A percentile compares a stretch with the other conserved stretches of the same genome.
Evolutionary conservation across 768 basidiomycete species (phyloP).

Genomic region (Tylopilus balloui): DNA sequence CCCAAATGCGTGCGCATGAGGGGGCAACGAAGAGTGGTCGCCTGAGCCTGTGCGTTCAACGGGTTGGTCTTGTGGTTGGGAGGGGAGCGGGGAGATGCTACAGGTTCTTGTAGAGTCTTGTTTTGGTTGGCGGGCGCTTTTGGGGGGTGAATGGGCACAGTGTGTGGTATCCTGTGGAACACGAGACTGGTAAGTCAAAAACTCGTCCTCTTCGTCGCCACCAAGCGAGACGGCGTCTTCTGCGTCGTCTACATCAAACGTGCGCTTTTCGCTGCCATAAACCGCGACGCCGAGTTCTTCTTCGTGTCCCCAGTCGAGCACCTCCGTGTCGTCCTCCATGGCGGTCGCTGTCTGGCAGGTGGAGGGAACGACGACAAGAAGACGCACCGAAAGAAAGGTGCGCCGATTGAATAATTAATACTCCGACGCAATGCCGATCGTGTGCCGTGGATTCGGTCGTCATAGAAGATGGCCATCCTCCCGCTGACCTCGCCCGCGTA

Average conservation of each 20-base stretch:
- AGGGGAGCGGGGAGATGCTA: conserved; percentile 2
- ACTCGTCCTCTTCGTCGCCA: conserved; percentile 65
- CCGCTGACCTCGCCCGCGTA: conserved; percentile 29
- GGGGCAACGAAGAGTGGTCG: conserved; percentile 23
- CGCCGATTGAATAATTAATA: conserved; percentile 15
- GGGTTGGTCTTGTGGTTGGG: conserved; percentile 9
- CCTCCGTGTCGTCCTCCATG: conserved; percentile 67
- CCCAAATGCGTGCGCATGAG: conserved; percentile 28
- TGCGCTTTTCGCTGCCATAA: conserved; percentile 37
- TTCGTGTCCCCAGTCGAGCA: conserved; percentile 66
- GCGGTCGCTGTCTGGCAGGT: conserved; percentile 15
- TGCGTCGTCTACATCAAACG: conserved; percentile 37
- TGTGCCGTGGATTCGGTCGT: conserved; percentile 15
- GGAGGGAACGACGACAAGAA: conserved; percentile 14
- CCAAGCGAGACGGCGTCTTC: conserved; percentile 70
- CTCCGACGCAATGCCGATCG: conserved; percentile 22
- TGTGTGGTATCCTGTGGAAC: conserved; percentile 26
- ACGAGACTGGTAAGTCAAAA: conserved; percentile 41
- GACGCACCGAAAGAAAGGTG: neutral
- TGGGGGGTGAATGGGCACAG: conserved; percentile 19
- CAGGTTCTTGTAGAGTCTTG: conserved; percentile 10
- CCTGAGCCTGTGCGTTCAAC: conserved; percentile 11
- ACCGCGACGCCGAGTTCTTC: conserved; percentile 42
- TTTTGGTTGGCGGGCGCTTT: conserved; percentile 8
- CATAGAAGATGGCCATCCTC: conserved; percentile 28